These are phyloP conservation scores for Graphiopsis chlorocephala DNA, from an alignment of 2,329 filamentous ascomycete species.

Conservation along the genomic window DNA sequence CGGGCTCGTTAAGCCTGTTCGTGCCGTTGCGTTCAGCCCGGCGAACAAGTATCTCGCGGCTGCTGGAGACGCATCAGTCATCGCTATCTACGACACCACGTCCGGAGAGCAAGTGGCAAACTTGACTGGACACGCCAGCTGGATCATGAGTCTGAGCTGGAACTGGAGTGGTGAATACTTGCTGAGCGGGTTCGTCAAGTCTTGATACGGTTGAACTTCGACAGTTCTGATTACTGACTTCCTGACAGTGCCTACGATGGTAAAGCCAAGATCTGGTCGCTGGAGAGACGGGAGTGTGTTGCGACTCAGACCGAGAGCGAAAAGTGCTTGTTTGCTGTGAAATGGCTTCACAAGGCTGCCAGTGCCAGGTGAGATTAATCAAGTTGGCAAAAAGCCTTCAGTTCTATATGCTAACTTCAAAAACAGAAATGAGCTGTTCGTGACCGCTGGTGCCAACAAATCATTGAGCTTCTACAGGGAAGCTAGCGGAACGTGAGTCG, in stretches of 20 bases:
- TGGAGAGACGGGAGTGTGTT: slow-evolving; percentile 79
- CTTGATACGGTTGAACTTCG: neutral
- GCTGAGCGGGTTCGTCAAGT: slow-evolving; percentile 61
- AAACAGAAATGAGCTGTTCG: slow-evolving; percentile 63
- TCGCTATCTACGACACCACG: slow-evolving; percentile 86
- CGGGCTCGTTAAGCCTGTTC: slow-evolving; percentile 84
- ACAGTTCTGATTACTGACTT: neutral
- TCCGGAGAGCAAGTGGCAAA: slow-evolving; percentile 92
- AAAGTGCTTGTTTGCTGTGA: slow-evolving; percentile 74
- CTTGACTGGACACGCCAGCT: slow-evolving; percentile 73
- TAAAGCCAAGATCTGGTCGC: slow-evolving; percentile 93
- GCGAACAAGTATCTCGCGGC: slow-evolving; percentile 80
- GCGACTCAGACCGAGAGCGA: slow-evolving; percentile 92
- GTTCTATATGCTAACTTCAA: neutral
- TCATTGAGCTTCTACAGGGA: slow-evolving; percentile 82
- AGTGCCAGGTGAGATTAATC: slow-evolving; percentile 36
- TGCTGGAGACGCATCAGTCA: slow-evolving; percentile 82
- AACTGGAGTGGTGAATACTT: slow-evolving; percentile 89
- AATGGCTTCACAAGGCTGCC: slow-evolving; percentile 71
- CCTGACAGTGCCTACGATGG: slow-evolving; percentile 64
- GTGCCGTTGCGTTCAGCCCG: slow-evolving; percentile 83
- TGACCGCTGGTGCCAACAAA: slow-evolving; percentile 71
- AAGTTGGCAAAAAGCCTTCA: no score
- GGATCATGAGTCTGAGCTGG: slow-evolving; percentile 92
- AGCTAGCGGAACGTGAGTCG: slow-evolving; percentile 64